These are phyloP conservation scores for Colletotrichum falcatum DNA, from an alignment of 2,329 filamentous ascomycete species.

Conservation along the genomic window DNA sequence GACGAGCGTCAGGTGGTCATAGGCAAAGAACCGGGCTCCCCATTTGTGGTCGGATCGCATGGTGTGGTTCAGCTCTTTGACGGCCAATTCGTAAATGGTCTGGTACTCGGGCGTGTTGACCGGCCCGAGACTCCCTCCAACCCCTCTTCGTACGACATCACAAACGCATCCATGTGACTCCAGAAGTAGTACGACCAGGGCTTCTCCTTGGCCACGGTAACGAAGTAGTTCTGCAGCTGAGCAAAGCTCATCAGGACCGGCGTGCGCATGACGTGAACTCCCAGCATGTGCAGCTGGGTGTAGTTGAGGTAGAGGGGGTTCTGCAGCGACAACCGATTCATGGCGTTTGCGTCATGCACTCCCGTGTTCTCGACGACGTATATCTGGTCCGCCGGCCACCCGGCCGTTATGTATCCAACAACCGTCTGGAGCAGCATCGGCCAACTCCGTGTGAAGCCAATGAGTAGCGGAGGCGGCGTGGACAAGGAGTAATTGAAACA, in stretches of 20 bases:
- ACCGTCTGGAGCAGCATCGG: conserved; percentile 67
- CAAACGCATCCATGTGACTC: conserved; percentile 66
- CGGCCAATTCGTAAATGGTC: conserved; percentile 55
- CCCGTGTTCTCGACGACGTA: conserved; percentile 71
- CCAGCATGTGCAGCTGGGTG: conserved; percentile 59
- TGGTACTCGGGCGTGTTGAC: conserved; percentile 55
- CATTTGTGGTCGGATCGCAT: conserved; percentile 54
- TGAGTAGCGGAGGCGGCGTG: conserved; percentile 62
- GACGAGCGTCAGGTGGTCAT: conserved; percentile 68
- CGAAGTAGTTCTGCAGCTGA: conserved; percentile 67
- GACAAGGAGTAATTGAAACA: conserved; percentile 54
- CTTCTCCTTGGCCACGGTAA: conserved; percentile 57
- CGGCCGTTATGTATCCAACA: conserved; percentile 68
- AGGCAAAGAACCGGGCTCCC: conserved; percentile 67
- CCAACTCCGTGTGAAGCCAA: conserved; percentile 69
- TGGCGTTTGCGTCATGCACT: conserved; percentile 63
- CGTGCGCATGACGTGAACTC: conserved; percentile 63
- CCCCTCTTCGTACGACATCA: conserved; percentile 56
- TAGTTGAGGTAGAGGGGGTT: conserved; percentile 70
- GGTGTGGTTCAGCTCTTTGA: conserved; percentile 51
- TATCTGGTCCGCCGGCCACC: conserved; percentile 69
- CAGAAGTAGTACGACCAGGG: conserved; percentile 65
- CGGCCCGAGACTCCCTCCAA: conserved; percentile 36
- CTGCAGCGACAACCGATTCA: conserved; percentile 60
- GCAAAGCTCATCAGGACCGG: conserved; percentile 66